A percentile compares a stretch with the other conserved stretches of the same genome.
phyloP scores from a whole-genome alignment of 352 stramenopile species.

The Phytophthora melonis region DNA sequence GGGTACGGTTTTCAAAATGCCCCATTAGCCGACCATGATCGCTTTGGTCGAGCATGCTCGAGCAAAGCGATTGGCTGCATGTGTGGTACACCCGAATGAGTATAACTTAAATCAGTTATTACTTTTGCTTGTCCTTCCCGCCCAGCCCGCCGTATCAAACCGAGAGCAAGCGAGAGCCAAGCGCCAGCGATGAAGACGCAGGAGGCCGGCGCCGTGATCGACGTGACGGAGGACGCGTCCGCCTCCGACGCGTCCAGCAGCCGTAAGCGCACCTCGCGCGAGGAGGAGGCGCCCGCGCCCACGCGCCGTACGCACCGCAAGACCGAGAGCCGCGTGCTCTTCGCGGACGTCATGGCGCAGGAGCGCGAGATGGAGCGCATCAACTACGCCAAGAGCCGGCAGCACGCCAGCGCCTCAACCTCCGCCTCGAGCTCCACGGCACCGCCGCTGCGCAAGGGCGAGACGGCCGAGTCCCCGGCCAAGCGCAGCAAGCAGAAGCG shows the following conservation, averaged over 20 bases:
- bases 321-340: conserved; percentile 52
- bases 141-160: too few relatives aligned
- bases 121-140: too few relatives aligned
- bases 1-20: too few relatives aligned
- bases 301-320: conserved; percentile 34
- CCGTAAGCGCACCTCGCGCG: conserved; percentile 17
- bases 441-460: conserved; percentile 54
- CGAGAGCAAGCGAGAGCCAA: too few relatives aligned
- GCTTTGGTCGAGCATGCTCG: too few relatives aligned
- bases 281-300: conserved; percentile 6
- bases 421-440: background rate
- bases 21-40: too few relatives aligned
- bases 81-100: too few relatives aligned
- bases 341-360: conserved; percentile 64
- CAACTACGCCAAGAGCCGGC: conserved; percentile 40
- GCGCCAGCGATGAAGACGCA: background rate
- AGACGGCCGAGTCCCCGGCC: conserved; percentile 33
- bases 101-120: too few relatives aligned
- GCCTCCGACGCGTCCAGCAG: background rate
- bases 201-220: conserved; percentile 9
- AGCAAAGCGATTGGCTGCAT: too few relatives aligned
- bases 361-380: conserved; percentile 61
- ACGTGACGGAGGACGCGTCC: conserved; percentile 10
- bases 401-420: too few relatives aligned
- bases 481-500: conserved; percentile 56